Evolutionary conservation across 768 basidiomycete species (phyloP).

Genomic region (Serendipita indica): DNA sequence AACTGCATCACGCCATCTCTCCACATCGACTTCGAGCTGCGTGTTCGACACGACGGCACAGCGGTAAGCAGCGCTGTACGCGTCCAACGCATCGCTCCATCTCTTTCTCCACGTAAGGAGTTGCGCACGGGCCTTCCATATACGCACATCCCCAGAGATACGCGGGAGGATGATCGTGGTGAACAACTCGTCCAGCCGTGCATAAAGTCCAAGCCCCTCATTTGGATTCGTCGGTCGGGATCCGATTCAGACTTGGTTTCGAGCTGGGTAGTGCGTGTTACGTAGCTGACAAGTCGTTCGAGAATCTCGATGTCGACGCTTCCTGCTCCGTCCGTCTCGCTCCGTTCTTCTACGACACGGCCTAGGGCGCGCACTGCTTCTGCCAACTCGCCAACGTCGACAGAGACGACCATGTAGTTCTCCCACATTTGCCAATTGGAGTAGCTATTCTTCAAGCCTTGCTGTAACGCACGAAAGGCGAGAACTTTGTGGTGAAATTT

Average conservation of each 20-base stretch:
- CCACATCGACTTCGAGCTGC: slow-evolving; percentile 60
- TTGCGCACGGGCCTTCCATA: slow-evolving; percentile 35
- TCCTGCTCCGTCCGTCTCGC: slow-evolving; percentile 31
- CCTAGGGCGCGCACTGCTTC: slow-evolving; percentile 76
- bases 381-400: slow-evolving; percentile 84
- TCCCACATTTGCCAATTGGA: slow-evolving; percentile 98
- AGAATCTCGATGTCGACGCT: slow-evolving; percentile 77
- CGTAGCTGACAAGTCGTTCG: slow-evolving; percentile 77
- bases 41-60: slow-evolving; percentile 73
- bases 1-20: slow-evolving; percentile 60
- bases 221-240: slow-evolving; percentile 31
- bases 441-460: slow-evolving; percentile 70
- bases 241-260: slow-evolving; percentile 12
- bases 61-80: slow-evolving; percentile 19
- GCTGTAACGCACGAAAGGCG: slow-evolving; percentile 84
- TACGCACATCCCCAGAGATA: slow-evolving; percentile 52
- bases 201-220: slow-evolving; percentile 50
- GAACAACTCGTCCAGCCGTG: slow-evolving; percentile 57
- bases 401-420: slow-evolving; percentile 87
- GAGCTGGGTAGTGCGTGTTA: slow-evolving; percentile 37
- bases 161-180: slow-evolving; percentile 68
- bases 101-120: background rate
- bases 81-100: background rate
- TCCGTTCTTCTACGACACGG: slow-evolving; percentile 68
- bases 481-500: slow-evolving; percentile 51